Conservation (phyloP, 1,284 basidiomycete species). For the Microbotryum intermedium region DNA sequence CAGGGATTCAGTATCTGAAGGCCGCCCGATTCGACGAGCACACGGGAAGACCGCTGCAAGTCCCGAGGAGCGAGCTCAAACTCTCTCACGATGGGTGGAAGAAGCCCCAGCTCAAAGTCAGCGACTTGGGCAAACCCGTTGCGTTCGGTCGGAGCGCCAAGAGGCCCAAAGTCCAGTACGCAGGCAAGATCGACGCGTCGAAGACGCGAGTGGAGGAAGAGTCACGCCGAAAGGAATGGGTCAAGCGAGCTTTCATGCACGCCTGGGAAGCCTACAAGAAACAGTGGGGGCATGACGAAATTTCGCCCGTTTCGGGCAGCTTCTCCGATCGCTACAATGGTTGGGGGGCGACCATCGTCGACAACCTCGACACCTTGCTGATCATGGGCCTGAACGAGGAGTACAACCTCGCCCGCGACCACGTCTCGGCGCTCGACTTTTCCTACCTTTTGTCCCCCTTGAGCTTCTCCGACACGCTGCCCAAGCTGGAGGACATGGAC, state of each 20-base stretch:
- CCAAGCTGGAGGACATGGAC: too few species aligned
- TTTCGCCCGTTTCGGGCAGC: constrained; percentile 41
- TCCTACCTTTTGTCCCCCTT: too few species aligned
- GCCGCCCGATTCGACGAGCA: constrained; percentile 1
- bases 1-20: neutral
- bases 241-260: constrained; percentile 50
- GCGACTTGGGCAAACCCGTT: constrained; percentile 3
- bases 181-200: neutral
- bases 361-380: constrained; percentile 63
- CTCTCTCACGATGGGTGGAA: constrained; percentile 6
- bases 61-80: constrained; percentile 2
- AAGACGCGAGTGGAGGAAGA: constrained; percentile 1
- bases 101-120: neutral
- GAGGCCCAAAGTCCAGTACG: constrained; percentile 11
- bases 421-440: constrained; percentile 57
- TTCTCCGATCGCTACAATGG: constrained; percentile 7
- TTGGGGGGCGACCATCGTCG: constrained; percentile 32
- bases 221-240: constrained; percentile 32
- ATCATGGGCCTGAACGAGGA: constrained; percentile 74
- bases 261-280: constrained; percentile 50
- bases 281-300: constrained; percentile 50
- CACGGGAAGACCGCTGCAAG: constrained; percentile 15
- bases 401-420: constrained; percentile 64
- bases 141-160: constrained; percentile 2
- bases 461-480: too few species aligned